Evolutionary conservation across 75 land plant genomes (phyloP).

Genomic region (Picea glauca): DNA sequence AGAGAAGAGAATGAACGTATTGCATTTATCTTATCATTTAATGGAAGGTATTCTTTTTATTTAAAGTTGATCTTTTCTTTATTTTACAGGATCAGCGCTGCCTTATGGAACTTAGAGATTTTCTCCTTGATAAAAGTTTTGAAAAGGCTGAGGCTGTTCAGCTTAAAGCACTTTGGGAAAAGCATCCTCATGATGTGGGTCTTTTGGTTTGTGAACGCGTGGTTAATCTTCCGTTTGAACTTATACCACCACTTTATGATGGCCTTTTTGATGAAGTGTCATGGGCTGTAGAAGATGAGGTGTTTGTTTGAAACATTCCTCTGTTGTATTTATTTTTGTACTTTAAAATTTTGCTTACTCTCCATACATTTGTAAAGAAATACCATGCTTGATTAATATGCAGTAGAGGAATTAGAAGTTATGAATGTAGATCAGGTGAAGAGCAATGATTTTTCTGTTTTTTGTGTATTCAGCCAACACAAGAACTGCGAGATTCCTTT

Average conservation of each 20-base stretch:
- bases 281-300: slow-evolving; percentile 99
- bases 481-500: slow-evolving; percentile 61
- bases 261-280: slow-evolving; percentile 84
- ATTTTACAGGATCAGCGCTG: slow-evolving; percentile 57
- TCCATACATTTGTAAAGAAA: neutral
- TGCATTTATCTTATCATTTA: neutral
- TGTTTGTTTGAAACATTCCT: slow-evolving; percentile 11
- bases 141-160: slow-evolving; percentile 20
- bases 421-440: neutral
- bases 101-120: slow-evolving; percentile 58
- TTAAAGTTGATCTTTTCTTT: too few relatives aligned
- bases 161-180: slow-evolving; percentile 42
- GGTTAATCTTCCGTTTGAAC: slow-evolving; percentile 72
- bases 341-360: neutral
- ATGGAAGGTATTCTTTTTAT: too few relatives aligned
- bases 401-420: neutral
- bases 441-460: neutral
- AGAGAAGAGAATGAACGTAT: neutral
- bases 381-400: neutral
- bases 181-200: slow-evolving; percentile 63
- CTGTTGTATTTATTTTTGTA: neutral
- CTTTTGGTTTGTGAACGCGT: slow-evolving; percentile 78
- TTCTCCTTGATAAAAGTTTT: slow-evolving; percentile 37
- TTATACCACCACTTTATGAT: slow-evolving; percentile 77
- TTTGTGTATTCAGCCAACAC: slow-evolving; percentile 56